Evolutionary conservation across 176 grass and related monocot species (phyloP).

Genomic region (Neostapfia colusana): DNA sequence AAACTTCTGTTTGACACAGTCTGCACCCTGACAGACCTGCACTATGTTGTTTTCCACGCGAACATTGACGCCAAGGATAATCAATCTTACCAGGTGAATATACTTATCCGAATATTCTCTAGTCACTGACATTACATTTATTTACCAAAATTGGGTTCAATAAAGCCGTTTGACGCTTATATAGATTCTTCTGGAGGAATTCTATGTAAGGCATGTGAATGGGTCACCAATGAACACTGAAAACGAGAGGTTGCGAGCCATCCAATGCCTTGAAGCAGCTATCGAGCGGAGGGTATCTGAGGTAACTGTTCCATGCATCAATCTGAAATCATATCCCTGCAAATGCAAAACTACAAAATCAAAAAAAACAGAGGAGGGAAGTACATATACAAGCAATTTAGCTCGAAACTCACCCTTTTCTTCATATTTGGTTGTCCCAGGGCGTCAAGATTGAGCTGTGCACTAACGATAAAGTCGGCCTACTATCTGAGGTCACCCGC

Average conservation of each 20-base stretch:
- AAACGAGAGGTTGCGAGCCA: constrained; percentile 63
- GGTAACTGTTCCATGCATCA: constrained; percentile 44
- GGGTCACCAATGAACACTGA: constrained; percentile 71
- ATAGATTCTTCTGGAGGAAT: constrained; percentile 49
- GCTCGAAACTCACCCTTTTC: constrained; percentile 2
- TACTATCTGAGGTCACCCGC: constrained; percentile 76
- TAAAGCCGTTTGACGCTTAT: constrained; percentile 7
- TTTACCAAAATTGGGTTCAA: neutral
- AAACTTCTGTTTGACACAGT: constrained; percentile 87
- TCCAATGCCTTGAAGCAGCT: constrained; percentile 77
- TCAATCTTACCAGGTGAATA: constrained; percentile 73
- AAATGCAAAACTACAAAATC: neutral
- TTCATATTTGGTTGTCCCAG: constrained; percentile 29
- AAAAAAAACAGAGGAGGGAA: too few species aligned
- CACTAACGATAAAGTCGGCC: constrained; percentile 63
- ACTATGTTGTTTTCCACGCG: constrained; percentile 81
- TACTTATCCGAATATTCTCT: neutral
- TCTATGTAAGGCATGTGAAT: constrained; percentile 75
- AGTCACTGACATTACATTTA: neutral
- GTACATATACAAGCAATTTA: neutral
- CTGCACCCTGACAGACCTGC: constrained; percentile 76
- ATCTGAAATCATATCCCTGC: neutral
- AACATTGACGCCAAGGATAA: constrained; percentile 62
- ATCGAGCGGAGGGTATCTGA: constrained; percentile 80
- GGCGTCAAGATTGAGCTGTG: constrained; percentile 79